Percentiles rank a stretch among this genome's conserved stretches.
phyloP scores from a whole-genome alignment of 805 yeast species.

The Komagataella ulmi region DNA sequence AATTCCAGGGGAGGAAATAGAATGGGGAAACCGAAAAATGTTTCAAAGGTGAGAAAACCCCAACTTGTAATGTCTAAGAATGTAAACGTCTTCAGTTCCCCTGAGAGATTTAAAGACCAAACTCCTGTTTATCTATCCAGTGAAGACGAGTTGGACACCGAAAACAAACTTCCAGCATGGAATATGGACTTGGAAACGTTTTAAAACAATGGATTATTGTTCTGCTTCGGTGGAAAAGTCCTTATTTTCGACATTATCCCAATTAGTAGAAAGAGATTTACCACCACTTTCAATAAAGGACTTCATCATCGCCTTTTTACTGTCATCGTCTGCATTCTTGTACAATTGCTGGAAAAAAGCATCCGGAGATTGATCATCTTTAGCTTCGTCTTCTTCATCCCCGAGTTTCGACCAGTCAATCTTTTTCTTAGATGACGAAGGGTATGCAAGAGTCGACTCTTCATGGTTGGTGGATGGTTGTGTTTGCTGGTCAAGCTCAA shows the following conservation, averaged over 20 bases:
- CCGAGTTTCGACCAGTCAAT: constrained; percentile 59
- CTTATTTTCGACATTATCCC: constrained; percentile 63
- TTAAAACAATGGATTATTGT: too few species aligned
- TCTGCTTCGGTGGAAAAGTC: not conserved
- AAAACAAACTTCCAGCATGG: not conserved
- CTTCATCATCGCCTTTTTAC: constrained; percentile 92
- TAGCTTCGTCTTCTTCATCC: constrained; percentile 30
- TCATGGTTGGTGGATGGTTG: constrained; percentile 2
- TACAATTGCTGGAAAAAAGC: constrained; percentile 68
- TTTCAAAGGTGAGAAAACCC: not conserved
- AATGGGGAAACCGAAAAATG: not conserved
- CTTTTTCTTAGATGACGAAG: constrained; percentile 48
- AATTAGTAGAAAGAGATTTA: constrained; percentile 83
- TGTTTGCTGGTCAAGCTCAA: not conserved
- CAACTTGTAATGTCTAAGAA: not conserved
- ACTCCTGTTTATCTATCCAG: not conserved
- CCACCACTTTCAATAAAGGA: constrained; percentile 90
- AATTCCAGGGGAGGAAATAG: not conserved
- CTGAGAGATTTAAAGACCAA: not conserved
- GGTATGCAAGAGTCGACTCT: constrained; percentile 25
- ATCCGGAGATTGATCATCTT: constrained; percentile 35
- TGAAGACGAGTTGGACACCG: not conserved
- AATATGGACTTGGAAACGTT: not conserved
- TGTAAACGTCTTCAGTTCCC: not conserved
- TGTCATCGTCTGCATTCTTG: constrained; percentile 74